Evolutionary conservation across 345 rosid species (phyloP).

Genomic region (Acer yangbiense): DNA sequence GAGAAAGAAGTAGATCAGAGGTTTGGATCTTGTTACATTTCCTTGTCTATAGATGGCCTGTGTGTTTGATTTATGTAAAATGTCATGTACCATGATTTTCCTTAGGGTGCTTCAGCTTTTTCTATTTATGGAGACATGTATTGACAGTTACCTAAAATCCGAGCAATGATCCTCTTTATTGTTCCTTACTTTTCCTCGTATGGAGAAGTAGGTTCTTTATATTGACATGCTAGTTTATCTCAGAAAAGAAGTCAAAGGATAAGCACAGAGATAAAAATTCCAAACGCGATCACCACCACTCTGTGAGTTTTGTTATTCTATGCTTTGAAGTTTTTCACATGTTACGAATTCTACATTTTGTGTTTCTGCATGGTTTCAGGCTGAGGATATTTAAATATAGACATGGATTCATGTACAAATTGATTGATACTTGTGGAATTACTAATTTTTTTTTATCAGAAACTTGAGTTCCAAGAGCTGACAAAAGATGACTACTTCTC

Average conservation of each 20-base stretch:
- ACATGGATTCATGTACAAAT: neutral
- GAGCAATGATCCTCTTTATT: neutral
- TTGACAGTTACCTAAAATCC: neutral
- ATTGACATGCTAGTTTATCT: conserved; percentile 31
- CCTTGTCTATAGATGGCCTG: neutral
- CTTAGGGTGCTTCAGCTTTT: neutral
- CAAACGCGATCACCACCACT: conserved; percentile 37
- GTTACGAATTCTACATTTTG: neutral
- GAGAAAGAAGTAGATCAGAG: too few species aligned
- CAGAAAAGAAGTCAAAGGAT: conserved; percentile 87
- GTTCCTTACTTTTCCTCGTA: neutral
- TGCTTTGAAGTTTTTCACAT: conserved; percentile 10
- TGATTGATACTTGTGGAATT: neutral
- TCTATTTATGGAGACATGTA: neutral
- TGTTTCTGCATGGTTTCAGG: neutral
- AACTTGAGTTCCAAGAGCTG: conserved; percentile 60
- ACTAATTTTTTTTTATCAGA: conserved; percentile 41
- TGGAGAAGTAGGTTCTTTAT: conserved; percentile 5
- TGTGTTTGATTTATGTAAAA: neutral
- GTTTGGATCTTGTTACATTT: neutral
- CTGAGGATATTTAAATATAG: too few species aligned
- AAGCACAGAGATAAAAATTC: conserved; percentile 50
- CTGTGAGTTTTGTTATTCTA: conserved; percentile 47
- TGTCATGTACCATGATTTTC: neutral
- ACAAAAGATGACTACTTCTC: conserved; percentile 81